Evolutionary conservation across 192 early-diverging fungal genomes (phyloP).

Genomic region (Backusella australiensis): DNA sequence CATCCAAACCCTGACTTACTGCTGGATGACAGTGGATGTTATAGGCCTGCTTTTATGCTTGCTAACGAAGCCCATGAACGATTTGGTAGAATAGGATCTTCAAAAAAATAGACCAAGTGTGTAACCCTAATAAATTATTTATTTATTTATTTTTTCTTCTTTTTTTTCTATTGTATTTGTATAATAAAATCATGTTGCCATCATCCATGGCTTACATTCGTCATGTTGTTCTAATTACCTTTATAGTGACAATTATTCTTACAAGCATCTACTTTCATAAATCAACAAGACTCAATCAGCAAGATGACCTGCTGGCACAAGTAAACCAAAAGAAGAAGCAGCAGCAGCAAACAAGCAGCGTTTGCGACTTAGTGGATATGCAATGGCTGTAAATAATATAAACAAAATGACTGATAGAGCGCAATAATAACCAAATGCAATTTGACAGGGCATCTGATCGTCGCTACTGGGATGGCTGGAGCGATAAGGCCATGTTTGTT

Average conservation of each 20-base stretch:
- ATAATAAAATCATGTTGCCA: background rate
- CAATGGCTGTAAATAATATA: constrained; percentile 10
- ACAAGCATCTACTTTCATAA: background rate
- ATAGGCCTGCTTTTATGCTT: constrained; percentile 64
- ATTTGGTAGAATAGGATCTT: constrained; percentile 49
- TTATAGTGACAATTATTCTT: background rate
- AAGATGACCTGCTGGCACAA: background rate
- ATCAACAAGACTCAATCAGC: background rate
- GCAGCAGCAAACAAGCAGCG: background rate
- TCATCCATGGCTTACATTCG: constrained; percentile 8
- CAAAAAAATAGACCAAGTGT: constrained; percentile 9
- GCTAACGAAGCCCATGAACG: constrained; percentile 61
- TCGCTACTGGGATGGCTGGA: constrained; percentile 27
- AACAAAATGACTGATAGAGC: background rate
- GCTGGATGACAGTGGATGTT: constrained; percentile 40
- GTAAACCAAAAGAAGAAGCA: background rate
- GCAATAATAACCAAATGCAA: background rate
- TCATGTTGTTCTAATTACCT: background rate
- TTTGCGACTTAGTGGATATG: constrained; percentile 9
- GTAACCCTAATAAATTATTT: background rate
- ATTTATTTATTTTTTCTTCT: background rate
- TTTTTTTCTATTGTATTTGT: background rate
- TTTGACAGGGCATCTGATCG: constrained; percentile 15
- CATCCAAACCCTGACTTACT: constrained; percentile 77
- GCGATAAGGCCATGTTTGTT: constrained; percentile 24